A percentile compares a stretch with the other conserved stretches of the same genome.
Conservation (phyloP, 176 grass and related monocot genomes). For the Stipa capillata region DNA sequence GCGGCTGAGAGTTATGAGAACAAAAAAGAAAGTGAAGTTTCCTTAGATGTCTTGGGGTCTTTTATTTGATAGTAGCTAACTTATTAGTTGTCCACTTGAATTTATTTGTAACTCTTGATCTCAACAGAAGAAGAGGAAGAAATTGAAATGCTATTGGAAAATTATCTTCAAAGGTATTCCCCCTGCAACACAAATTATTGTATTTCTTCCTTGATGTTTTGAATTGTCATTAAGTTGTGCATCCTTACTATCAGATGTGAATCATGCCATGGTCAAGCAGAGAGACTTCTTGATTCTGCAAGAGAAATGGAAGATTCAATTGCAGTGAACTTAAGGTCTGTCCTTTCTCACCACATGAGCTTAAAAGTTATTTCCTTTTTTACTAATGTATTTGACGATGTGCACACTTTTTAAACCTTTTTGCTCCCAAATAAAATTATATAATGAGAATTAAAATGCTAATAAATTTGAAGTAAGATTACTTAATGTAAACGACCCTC, state of each 20-base stretch:
- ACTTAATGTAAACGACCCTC: not conserved
- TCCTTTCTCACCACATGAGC: not conserved
- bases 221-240: not conserved
- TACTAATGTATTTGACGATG: too few species aligned
- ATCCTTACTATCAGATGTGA: slow-evolving; percentile 67
- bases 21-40: not conserved
- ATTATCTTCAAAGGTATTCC: slow-evolving; percentile 95
- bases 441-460: not conserved
- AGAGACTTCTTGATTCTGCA: slow-evolving; percentile 94
- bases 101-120: slow-evolving; percentile 16
- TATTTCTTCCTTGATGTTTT: not conserved
- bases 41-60: not conserved
- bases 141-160: slow-evolving; percentile 99
- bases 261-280: slow-evolving; percentile 97
- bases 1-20: not conserved
- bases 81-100: not conserved
- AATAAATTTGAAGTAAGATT: not conserved
- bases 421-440: not conserved
- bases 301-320: slow-evolving; percentile 99
- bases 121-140: slow-evolving; percentile 97
- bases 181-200: slow-evolving; percentile 3
- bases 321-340: slow-evolving; percentile 90
- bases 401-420: not conserved
- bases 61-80: slow-evolving; percentile 1
- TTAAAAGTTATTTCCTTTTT: not conserved